Conservation (phyloP, 192 early-diverging fungal genomes). For the Entomortierella lignicola region DNA sequence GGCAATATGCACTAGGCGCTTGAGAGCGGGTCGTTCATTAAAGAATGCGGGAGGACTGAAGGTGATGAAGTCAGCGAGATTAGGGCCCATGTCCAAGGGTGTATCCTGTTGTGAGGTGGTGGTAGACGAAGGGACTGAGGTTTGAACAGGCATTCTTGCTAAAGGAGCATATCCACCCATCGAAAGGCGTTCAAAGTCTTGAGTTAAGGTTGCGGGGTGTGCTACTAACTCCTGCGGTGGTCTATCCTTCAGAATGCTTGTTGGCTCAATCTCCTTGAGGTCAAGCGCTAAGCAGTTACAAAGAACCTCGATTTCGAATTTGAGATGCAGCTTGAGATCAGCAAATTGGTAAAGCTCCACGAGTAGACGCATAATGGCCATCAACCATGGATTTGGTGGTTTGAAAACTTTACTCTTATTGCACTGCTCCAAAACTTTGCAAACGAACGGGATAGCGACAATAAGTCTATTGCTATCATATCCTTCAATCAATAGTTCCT, state of each 20-base stretch:
- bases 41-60: conserved; percentile 91
- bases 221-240: conserved; percentile 58
- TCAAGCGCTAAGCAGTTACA: conserved; percentile 92
- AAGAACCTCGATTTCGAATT: conserved; percentile 98
- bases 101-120: conserved; percentile 20
- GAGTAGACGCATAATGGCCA: conserved; percentile 92
- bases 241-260: conserved; percentile 72
- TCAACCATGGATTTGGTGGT: conserved; percentile 97
- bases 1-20: conserved; percentile 87
- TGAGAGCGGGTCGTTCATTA: conserved; percentile 85
- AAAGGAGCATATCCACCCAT: conserved; percentile 46
- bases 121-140: conserved; percentile 3
- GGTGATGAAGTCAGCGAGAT: conserved; percentile 73
- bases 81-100: conserved; percentile 57
- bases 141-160: conserved; percentile 40
- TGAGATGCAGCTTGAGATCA: conserved; percentile 93
- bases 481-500: conserved; percentile 93
- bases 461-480: conserved; percentile 87
- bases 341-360: conserved; percentile 94
- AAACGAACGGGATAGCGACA: conserved; percentile 98
- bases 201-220: conserved; percentile 31
- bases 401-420: conserved; percentile 88
- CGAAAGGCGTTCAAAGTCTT: conserved; percentile 55
- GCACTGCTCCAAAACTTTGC: conserved; percentile 95
- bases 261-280: conserved; percentile 81